Base-by-base conservation (phyloP, 1,284 basidiomycete genomes). In the Puccinia triticina region DNA sequence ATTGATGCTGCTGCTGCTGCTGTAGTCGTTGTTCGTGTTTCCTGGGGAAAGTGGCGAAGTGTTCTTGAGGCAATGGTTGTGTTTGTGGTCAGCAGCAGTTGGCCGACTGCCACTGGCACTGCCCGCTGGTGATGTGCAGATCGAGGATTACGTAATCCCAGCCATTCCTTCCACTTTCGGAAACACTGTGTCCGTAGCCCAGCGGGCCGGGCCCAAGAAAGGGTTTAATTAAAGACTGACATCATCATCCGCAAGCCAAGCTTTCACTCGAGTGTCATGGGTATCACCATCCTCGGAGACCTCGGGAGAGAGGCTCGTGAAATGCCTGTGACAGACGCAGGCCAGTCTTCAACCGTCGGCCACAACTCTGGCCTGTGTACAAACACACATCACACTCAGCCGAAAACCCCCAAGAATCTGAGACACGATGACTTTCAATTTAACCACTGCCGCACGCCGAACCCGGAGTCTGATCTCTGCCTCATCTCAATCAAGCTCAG, bases 101-200 rank as follows among this genome's bases (percentile, higher is more conserved):
- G 59, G 59, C 16, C n/a, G 26, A 59, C n/a, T n/a, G 57, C n/a
- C 16, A 29, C 26, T 26, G 26, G 7, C 4, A 29, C 7, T 1
- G 5, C 8, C n/a, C 21, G 29, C 26, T 50, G 48, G 3, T 21
- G 48, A 61, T 61, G 29, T 61, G 59, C 29, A 61, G 59, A 61
- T 61, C 55, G 55, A 50, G 48, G 55, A 57, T 57, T 57, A 57
- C 55, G 55, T 57, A 57, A 57, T 57, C 55, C 55, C 5, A n/a
- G 12, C 7, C 50, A 14, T 53, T 53, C 50, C 50, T 53, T 57
- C 55, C 55, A 57, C 14, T 57, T 57, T n/a, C 55, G 55, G 55
- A 57, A 57, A 53, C 18, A 53, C 40, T n/a, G n/a, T n/a, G n/a
- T n/a, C n/a, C 50, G 50, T 53, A 53, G 23, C 50, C 50, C 50